Conservation (phyloP, 2,329 filamentous ascomycete genomes). For the Albophoma yamanashiensis region DNA sequence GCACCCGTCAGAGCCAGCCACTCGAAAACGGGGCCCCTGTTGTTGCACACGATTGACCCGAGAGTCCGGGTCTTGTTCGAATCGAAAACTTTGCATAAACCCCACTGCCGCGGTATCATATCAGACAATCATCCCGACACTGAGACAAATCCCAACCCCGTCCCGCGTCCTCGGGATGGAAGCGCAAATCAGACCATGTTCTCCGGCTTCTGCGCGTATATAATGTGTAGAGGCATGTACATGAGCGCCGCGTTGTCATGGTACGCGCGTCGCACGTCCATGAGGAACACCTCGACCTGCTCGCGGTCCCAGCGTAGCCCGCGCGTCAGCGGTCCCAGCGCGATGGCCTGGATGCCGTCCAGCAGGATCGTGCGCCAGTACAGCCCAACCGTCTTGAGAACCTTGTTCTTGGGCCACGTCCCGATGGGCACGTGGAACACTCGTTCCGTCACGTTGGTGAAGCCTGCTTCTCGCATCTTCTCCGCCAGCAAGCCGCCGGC, state of each 20-base stretch:
- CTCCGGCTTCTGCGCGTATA: conserved; percentile 41
- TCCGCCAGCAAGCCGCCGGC: conserved; percentile 28
- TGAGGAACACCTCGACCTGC: conserved; percentile 36
- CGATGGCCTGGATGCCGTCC: conserved; percentile 39
- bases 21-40: neutral
- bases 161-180: neutral
- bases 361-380: conserved; percentile 40
- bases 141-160: neutral
- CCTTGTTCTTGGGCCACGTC: conserved; percentile 40
- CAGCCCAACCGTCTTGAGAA: conserved; percentile 38
- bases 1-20: neutral
- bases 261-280: conserved; percentile 37
- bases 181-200: neutral
- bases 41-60: neutral
- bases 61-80: neutral
- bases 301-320: conserved; percentile 36
- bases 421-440: conserved; percentile 43
- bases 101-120: neutral
- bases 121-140: neutral
- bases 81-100: neutral
- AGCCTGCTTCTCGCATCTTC: conserved; percentile 39
- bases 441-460: conserved; percentile 38
- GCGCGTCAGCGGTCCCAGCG: conserved; percentile 39
- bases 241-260: conserved; percentile 30
- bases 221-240: conserved; percentile 46